Evolutionary conservation across 768 basidiomycete genomes (phyloP), one percentile per base, ranked within the genome.

Genomic region (Boletus subparvulus): DNA sequence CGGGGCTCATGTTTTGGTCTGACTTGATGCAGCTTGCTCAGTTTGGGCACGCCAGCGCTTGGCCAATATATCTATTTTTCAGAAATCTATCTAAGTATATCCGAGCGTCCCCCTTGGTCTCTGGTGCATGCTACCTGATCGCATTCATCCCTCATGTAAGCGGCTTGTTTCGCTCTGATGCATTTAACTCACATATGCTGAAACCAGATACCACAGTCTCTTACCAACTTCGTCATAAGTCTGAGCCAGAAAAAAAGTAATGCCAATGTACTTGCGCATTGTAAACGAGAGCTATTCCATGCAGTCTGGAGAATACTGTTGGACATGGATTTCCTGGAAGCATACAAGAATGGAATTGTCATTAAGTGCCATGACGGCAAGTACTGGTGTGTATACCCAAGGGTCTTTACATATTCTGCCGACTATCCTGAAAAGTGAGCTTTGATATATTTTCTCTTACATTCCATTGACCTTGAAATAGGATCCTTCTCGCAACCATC

Each of bases 1-100:
- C 55, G 0, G 54, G 55, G 0, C 2, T 66, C 0, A 68, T 67
- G 67, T 30, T 68, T 5, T 67, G 55, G 59, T 68, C 65, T 0
- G 67, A 68, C 36, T 46, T 55, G 0, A 68, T 60, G 0, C 61
- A 61, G 1, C 56, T 64, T 2, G 47, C 58, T 0, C 60, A 59
- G 42, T 65, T 65, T 28, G 53, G 64, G 0, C 57, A 62, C 1
- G 51, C 62, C 3, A 58, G 36, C 12, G 54, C 53, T 0, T 61
- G 60, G 60, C 56, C 46, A 2, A 36, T 48, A 3, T 48, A 48
- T 24, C 46, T 47, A 6, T 47, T 47, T 21, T 47, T 47, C 7
- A 51, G 59, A 12, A 61, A 54, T 10, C 33, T 52, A 3, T 61
- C 57, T 1, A 61, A 59, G 28, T 61, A 61, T 3, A 36, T 10